Evolutionary conservation across 2,329 filamentous ascomycete genomes (phyloP), one percentile per base, ranked within the genome.

Genomic region (Colletotrichum tropicale): DNA sequence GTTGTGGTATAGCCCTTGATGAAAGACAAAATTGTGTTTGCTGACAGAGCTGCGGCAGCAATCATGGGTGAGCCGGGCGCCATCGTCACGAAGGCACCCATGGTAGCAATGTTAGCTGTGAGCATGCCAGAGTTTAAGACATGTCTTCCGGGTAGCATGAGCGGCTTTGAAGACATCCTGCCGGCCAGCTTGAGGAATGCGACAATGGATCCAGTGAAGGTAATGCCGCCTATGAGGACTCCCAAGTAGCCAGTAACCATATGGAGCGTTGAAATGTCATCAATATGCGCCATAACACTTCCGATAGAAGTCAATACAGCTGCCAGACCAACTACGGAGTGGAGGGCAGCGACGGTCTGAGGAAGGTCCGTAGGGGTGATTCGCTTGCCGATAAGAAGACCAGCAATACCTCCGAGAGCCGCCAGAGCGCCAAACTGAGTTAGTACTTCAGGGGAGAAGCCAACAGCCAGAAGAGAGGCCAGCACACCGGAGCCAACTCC

Each of bases 361-460:
- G 96, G 96, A 3, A 98, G 90, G 70, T 95, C 94, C 0, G 95
- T 98, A 0, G 96, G 94, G 0, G 95, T 98, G 78, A 98, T 98
- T 15, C 95, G 91, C 80, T 95, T 94, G 58, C 95, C 96, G 77
- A 98, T 96, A 28, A 96, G 82, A 66, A 95, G 90, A 36, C 94
- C 93, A 78, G 91, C 86, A 34, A 96, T 81, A 69, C 92, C 90
- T 73, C 96, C 96, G 12, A 94, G 82, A 10, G 92, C 90, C 26
- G 95, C 95, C 26, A 98, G 91, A 13, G 88, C 90, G n/a, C 91
- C 92, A 79, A 97, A 96, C 81, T 98, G 96, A 0, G 93, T 89
- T 71, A 98, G 87, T 0, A 96, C 94, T 76, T 96, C 94, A 1
- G 93, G 89, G 0, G 94, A 90, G 81, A 98, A 96, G 1, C 95